A percentile compares a stretch with the other conserved stretches of the same genome.
Evolutionary conservation across 192 early-diverging fungal species (phyloP).

Genomic region (Coemansia sp.): DNA sequence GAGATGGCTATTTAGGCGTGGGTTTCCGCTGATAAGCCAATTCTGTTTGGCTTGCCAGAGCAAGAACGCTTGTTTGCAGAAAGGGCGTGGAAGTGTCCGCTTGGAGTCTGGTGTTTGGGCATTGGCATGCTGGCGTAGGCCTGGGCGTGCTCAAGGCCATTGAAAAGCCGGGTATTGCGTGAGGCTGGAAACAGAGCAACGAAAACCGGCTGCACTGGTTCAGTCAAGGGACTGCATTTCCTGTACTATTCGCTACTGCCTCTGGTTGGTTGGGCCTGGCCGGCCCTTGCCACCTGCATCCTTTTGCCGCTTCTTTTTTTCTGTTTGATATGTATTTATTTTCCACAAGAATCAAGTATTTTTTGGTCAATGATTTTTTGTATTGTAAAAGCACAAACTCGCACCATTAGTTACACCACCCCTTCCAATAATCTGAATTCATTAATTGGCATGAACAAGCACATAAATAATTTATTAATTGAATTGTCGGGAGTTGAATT

Average conservation of each 20-base stretch:
- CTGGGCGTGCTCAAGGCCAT: slow-evolving; percentile 29
- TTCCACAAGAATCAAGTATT: no score
- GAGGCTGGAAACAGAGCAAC: slow-evolving; percentile 52
- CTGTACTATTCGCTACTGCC: slow-evolving; percentile 11
- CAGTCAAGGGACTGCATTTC: slow-evolving; percentile 41
- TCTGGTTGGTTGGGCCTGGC: slow-evolving; percentile 19
- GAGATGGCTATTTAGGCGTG: slow-evolving; percentile 10
- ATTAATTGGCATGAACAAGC: no score
- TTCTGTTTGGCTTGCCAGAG: slow-evolving; percentile 9
- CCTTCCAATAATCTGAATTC: no score
- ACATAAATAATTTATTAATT: no score
- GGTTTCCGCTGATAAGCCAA: not conserved
- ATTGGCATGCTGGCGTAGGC: slow-evolving; percentile 42
- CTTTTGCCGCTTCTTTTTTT: slow-evolving; percentile 7
- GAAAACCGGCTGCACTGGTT: slow-evolving; percentile 39
- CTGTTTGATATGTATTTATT: no score
- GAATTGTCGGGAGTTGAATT: no score
- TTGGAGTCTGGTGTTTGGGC: slow-evolving; percentile 29
- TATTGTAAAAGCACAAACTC: no score
- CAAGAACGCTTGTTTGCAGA: not conserved
- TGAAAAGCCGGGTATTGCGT: slow-evolving; percentile 37
- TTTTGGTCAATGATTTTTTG: no score
- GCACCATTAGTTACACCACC: no score
- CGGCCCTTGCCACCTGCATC: slow-evolving; percentile 19
- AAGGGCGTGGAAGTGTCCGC: slow-evolving; percentile 25